Evolutionary conservation across 2,329 filamentous ascomycete genomes (phyloP).

Genomic region (Pseudocercospora eumusae): DNA sequence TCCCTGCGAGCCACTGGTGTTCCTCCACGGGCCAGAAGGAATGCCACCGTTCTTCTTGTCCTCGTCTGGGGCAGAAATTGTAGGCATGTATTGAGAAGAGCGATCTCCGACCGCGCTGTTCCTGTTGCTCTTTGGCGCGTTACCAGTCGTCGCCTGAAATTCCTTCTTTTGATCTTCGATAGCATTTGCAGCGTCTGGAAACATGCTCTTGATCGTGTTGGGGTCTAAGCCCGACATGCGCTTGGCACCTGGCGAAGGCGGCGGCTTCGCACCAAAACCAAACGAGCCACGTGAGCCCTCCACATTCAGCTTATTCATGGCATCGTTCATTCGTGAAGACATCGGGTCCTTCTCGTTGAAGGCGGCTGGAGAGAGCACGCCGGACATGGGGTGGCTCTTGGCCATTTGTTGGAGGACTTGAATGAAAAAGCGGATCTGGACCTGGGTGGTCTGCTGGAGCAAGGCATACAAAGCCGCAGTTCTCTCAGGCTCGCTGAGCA

Average conservation of each 20-base stretch:
- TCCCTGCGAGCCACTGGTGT: slow-evolving; percentile 44
- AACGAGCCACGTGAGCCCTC: slow-evolving; percentile 86
- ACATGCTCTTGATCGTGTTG: slow-evolving; percentile 97
- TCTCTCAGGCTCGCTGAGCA: slow-evolving; percentile 92
- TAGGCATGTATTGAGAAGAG: slow-evolving; percentile 66
- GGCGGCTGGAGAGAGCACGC: slow-evolving; percentile 88
- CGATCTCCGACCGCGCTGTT: slow-evolving; percentile 84
- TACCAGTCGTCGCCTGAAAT: slow-evolving; percentile 92
- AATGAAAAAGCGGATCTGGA: slow-evolving; percentile 98
- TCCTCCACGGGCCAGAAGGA: slow-evolving; percentile 79
- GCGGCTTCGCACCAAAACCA: slow-evolving; percentile 64
- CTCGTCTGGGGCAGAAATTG: slow-evolving; percentile 70
- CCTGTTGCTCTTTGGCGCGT: slow-evolving; percentile 84
- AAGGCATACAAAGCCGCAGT: slow-evolving; percentile 94
- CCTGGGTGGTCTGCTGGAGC: slow-evolving; percentile 96
- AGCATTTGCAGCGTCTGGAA: slow-evolving; percentile 95
- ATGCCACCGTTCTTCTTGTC: slow-evolving; percentile 63
- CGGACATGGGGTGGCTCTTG: slow-evolving; percentile 95
- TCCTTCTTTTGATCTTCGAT: slow-evolving; percentile 98
- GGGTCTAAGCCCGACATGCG: slow-evolving; percentile 92
- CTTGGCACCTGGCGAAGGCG: slow-evolving; percentile 76
- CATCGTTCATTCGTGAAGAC: slow-evolving; percentile 92
- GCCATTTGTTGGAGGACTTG: slow-evolving; percentile 99
- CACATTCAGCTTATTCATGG: slow-evolving; percentile 91
- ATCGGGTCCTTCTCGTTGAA: slow-evolving; percentile 96